Conservation (phyloP, 2,329 filamentous ascomycete species). For the Trichoderma gracile region DNA sequence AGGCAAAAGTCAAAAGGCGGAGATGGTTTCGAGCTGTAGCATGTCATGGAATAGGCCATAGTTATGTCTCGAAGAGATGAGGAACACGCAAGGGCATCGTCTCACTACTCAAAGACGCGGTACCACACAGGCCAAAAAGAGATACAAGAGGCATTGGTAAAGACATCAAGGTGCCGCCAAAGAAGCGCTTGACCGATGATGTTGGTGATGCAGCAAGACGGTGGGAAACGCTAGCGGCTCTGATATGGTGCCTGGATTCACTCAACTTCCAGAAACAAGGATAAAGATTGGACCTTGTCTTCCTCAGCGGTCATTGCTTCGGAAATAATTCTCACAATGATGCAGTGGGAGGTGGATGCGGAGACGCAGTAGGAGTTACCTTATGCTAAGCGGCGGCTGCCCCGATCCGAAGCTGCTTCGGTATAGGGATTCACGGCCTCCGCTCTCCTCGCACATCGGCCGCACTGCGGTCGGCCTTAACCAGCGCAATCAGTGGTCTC, state of each 20-base stretch:
- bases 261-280: constrained; percentile 1
- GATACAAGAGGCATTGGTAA: no score
- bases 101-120: not conserved
- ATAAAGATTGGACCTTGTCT: not conserved
- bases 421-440: not conserved
- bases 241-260: constrained; percentile 1
- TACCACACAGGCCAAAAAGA: not conserved
- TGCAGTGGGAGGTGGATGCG: no score
- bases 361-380: not conserved
- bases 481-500: constrained; percentile 1
- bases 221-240: constrained; percentile 2
- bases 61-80: not conserved
- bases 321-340: not conserved
- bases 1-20: not conserved
- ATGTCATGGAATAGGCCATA: not conserved
- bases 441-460: not conserved
- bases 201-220: not conserved
- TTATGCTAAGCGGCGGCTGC: constrained; percentile 7
- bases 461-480: constrained; percentile 3
- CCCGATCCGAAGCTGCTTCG: constrained; percentile 1
- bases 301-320: not conserved
- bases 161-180: not conserved
- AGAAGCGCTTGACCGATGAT: not conserved
- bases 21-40: not conserved
- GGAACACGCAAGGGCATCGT: not conserved